Evolutionary conservation across 495 filamentous ascomycete species (phyloP).

Genomic region (Penicillium steckii): DNA sequence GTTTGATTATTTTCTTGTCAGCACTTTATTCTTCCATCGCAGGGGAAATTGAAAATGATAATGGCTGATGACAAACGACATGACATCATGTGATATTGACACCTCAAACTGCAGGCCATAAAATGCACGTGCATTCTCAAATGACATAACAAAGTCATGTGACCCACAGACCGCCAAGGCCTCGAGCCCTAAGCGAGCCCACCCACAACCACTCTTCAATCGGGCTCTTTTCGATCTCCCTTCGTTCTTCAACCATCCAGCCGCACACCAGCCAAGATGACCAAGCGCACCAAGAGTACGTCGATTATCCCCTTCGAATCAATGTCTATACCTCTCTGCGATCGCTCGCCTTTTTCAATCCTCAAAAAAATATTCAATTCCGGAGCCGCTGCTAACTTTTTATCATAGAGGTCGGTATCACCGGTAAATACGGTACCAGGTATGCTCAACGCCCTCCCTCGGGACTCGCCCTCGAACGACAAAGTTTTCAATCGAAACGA

Average conservation of each 20-base stretch:
- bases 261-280: slow-evolving; percentile 67
- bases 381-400: slow-evolving; percentile 36
- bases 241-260: slow-evolving; percentile 46
- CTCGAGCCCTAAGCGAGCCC: slow-evolving; percentile 47
- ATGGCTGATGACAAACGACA: background rate
- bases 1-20: no score
- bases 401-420: slow-evolving; percentile 76
- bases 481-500: slow-evolving; percentile 19
- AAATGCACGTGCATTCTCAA: background rate
- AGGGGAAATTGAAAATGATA: no score
- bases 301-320: slow-evolving; percentile 8
- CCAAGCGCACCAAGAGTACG: slow-evolving; percentile 90
- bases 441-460: slow-evolving; percentile 39
- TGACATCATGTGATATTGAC: background rate
- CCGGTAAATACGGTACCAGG: slow-evolving; percentile 70
- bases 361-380: background rate
- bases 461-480: slow-evolving; percentile 25
- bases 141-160: slow-evolving; percentile 21
- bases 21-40: background rate
- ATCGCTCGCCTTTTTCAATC: background rate
- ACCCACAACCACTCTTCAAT: slow-evolving; percentile 43
- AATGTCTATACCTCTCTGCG: background rate
- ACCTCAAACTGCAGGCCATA: background rate
- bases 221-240: slow-evolving; percentile 43
- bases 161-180: slow-evolving; percentile 27